phyloP scores from a whole-genome alignment of 2,329 filamentous ascomycete genomes.

The Balansia obtecta region DNA sequence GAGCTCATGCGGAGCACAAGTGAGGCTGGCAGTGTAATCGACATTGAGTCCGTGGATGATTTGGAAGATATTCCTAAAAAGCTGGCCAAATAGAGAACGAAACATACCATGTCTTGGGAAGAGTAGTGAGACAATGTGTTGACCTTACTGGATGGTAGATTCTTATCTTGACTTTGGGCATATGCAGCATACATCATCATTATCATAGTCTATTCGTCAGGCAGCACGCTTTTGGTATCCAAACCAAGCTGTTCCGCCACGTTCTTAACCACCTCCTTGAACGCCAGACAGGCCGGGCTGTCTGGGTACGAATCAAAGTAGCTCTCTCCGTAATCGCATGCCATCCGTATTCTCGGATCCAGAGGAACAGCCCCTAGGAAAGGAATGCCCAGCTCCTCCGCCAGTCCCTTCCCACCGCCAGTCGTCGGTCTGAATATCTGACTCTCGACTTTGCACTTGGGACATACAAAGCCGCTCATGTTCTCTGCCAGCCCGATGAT shows the following conservation, averaged over 20 bases:
- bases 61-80: constrained; percentile 68
- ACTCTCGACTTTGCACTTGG: constrained; percentile 69
- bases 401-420: constrained; percentile 69
- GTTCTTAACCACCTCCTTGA: constrained; percentile 66
- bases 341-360: constrained; percentile 89
- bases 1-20: constrained; percentile 90
- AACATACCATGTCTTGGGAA: not conserved
- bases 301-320: constrained; percentile 92
- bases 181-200: constrained; percentile 8
- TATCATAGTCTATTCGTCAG: constrained; percentile 22
- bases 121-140: no score
- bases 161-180: not conserved
- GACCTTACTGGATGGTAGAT: no score
- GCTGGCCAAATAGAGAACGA: constrained; percentile 23
- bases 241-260: constrained; percentile 56
- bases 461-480: constrained; percentile 95
- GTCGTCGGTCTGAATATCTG: constrained; percentile 89
- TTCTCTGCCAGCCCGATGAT: constrained; percentile 91
- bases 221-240: constrained; percentile 40
- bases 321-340: constrained; percentile 94
- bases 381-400: constrained; percentile 74
- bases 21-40: constrained; percentile 78
- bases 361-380: constrained; percentile 85
- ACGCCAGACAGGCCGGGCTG: constrained; percentile 75
- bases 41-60: constrained; percentile 71